Base-by-base conservation (phyloP, 805 yeast genomes). In the Ogataea henricii region DNA sequence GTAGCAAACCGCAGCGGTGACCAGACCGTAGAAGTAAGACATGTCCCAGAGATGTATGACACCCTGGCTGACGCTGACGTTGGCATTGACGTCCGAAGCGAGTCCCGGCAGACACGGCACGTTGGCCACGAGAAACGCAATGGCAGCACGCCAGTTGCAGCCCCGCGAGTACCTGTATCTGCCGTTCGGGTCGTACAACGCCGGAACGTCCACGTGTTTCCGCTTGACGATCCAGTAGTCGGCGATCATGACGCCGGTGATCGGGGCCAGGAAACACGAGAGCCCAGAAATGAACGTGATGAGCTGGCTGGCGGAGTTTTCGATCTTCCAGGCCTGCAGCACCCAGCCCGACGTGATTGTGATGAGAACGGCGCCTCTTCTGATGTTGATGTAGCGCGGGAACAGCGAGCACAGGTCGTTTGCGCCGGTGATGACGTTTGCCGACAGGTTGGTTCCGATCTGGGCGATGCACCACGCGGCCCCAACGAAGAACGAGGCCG, bases 351-450 rank as follows among this genome's bases (percentile, higher is more conserved):
- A 57, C 9, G 61, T 53, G 3, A 70, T 58, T 5, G 64, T 60
- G 43, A 63, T 55, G 10, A 64, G 46, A 53, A 66, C 65, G 6
- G 68, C 65, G 27, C 87, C 87, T 57, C 88, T 73, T 60, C 81
- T 71, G 46, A 81, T 79, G 64, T 76, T 82, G 56, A 82, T 63
- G 66, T 72, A 82, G 43, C 76, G 74, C 6, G 87, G 87, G 48
- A 79, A 71, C 58, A 81, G 63, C 1, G 82, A 74, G 6, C 82
- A 69, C 52, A 79, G 68, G 58, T 82, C 87, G 16, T 81, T 80
- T 41, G 82, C 82, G 48, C 79, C 78, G 2, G 83, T 72, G 39
- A 82, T 72, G n/a, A 83, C 78, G 59, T 82, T 82, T 29, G 86
- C 85, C 6, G 82, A 70, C 34, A 72, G 59, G 51, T 72, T 71